Conservation (phyloP, 2,329 filamentous ascomycete genomes). For the Paecilomyces niveus region DNA sequence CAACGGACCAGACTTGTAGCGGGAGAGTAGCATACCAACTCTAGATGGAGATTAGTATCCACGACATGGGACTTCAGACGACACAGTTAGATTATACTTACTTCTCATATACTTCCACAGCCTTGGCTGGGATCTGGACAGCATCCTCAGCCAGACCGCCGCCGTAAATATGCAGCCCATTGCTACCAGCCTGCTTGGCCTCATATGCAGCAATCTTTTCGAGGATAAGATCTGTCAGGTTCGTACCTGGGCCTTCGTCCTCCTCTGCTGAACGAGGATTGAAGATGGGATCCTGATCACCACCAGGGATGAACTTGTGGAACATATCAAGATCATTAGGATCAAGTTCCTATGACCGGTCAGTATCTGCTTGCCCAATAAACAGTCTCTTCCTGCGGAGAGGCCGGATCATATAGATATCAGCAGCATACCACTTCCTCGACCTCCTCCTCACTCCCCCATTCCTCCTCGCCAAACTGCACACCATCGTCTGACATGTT, state of each 20-base stretch:
- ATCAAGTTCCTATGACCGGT: conserved; percentile 60
- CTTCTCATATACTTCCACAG: conserved; percentile 91
- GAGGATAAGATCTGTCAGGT: conserved; percentile 86
- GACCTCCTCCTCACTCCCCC: conserved; percentile 69
- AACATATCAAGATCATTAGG: conserved; percentile 85
- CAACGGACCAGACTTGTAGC: conserved; percentile 93
- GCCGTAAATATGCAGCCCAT: conserved; percentile 39
- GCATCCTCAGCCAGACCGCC: conserved; percentile 65
- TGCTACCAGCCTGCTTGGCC: conserved; percentile 50
- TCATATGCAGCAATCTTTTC: conserved; percentile 92
- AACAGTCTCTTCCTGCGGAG: conserved; percentile 1
- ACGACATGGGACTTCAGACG: not conserved
- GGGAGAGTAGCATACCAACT: conserved; percentile 78
- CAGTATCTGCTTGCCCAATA: conserved; percentile 3
- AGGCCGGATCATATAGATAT: not conserved
- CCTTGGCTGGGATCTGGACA: conserved; percentile 80
- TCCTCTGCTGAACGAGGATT: conserved; percentile 47
- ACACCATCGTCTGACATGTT: conserved; percentile 43
- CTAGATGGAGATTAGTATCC: conserved; percentile 33
- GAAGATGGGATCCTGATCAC: conserved; percentile 66
- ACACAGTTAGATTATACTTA: conserved; percentile 29
- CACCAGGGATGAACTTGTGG: conserved; percentile 75
- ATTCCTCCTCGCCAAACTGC: conserved; percentile 56
- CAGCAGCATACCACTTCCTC: conserved; percentile 32
- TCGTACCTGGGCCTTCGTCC: conserved; percentile 55